Base-by-base conservation (phyloP, 805 yeast genomes). In the Torulaspora gathmanii region DNA sequence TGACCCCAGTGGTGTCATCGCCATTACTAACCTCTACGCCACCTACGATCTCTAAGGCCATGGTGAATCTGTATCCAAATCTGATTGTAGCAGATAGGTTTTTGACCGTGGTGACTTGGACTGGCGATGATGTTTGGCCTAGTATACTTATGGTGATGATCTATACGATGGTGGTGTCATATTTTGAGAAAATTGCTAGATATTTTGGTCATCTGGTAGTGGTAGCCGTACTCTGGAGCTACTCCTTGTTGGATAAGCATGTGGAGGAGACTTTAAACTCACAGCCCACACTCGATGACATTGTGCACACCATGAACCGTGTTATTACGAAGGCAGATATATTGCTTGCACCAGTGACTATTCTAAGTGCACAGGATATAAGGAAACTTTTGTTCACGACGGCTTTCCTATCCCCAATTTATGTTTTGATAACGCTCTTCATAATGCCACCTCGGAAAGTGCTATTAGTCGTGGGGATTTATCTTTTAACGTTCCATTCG, bases 1-100 rank as follows among this genome's bases (percentile, higher is more conserved):
- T 44, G 15, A 20, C 42, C 15, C 49, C 54, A n/a, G 52, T 56
- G 12, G 60, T 59, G 49, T 76, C 93, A 1, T 85, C 96, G 2
- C 96, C 97, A 1, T 73, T 93, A 52, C 74, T 88, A 30, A 79
- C 88, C 1, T 80, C 88, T 1, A 93, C 99, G 0, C 98, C 98
- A 2, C 93, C 96, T 2, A 79, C 89, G 0, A 87, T 91, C 11
- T 82, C 95, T 25, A 85, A 86, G 55, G 86, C 93, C 2, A 72
- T 91, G 41, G 78, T 89, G 31, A 75, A 80, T 49, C 79, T 95
- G 8, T 90, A 91, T 62, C 98, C 98, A 1, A 87, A 87, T 60
- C 70, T 91, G 34, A 73, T 86, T 31, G 77, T 85, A 1, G 78
- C 82, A 8, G 88, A 90, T 63, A 79, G 81, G 53, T 51, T 78